These are phyloP conservation scores for Cryptosporidium tyzzeri DNA, from an alignment of 169 alveolate species.

Conservation along the genomic window DNA sequence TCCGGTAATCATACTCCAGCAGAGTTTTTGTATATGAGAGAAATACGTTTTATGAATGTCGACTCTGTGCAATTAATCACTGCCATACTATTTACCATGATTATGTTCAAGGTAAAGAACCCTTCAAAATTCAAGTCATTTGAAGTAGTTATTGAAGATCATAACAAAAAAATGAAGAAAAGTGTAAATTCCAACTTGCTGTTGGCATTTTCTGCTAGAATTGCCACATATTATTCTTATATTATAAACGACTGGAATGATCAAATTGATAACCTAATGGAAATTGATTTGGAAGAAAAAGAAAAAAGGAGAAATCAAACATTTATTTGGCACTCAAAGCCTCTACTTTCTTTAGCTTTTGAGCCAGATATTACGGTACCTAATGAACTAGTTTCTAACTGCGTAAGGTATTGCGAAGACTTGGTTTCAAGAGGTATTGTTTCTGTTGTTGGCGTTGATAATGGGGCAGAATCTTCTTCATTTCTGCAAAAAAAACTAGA, in stretches of 20 bases:
- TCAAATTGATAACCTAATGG: conserved; percentile 38
- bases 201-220: conserved; percentile 62
- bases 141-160: conserved; percentile 53
- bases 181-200: conserved; percentile 43
- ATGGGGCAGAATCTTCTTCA: conserved; percentile 4
- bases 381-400: conserved; percentile 59
- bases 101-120: conserved; percentile 40
- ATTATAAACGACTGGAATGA: conserved; percentile 56
- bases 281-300: conserved; percentile 61
- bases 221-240: conserved; percentile 46
- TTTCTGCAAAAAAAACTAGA: conserved; percentile 28
- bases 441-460: conserved; percentile 2
- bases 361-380: conserved; percentile 70
- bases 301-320: conserved; percentile 15
- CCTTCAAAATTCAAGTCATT: conserved; percentile 45
- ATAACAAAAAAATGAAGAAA: conserved; percentile 34
- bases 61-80: conserved; percentile 63
- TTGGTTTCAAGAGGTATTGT: conserved; percentile 27
- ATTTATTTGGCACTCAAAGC: conserved; percentile 57
- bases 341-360: conserved; percentile 28
- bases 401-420: conserved; percentile 60
- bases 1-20: conserved; percentile 57
- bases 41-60: conserved; percentile 28
- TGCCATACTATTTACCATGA: conserved; percentile 57
- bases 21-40: conserved; percentile 61